Conservation (phyloP, 495 filamentous ascomycete genomes). For the Podospora sp. region DNA sequence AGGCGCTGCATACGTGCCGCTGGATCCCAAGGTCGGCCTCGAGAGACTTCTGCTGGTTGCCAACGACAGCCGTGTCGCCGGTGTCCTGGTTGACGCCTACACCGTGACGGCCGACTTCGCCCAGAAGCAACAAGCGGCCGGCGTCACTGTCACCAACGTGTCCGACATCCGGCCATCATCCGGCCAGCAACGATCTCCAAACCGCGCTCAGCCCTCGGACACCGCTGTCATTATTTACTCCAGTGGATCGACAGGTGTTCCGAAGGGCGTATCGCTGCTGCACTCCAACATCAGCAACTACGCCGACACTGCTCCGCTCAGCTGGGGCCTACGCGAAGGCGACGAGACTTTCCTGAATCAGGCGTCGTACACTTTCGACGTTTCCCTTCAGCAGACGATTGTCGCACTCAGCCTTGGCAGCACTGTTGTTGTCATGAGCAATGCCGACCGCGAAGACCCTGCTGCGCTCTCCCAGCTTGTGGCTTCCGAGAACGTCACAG, state of each 20-base stretch:
- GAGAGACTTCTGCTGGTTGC: slow-evolving; percentile 27
- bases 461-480: slow-evolving; percentile 30
- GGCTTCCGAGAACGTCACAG: slow-evolving; percentile 26
- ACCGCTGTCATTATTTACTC: slow-evolving; percentile 48
- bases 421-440: slow-evolving; percentile 26
- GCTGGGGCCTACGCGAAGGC: slow-evolving; percentile 5
- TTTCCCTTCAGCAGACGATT: slow-evolving; percentile 36
- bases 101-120: slow-evolving; percentile 36
- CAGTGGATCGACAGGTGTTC: slow-evolving; percentile 50
- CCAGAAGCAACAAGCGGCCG: slow-evolving; percentile 21
- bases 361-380: slow-evolving; percentile 34
- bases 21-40: slow-evolving; percentile 44
- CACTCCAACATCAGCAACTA: slow-evolving; percentile 30
- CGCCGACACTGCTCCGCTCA: slow-evolving; percentile 23
- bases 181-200: not conserved
- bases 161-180: not conserved
- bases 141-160: slow-evolving; percentile 9
- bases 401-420: slow-evolving; percentile 31
- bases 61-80: slow-evolving; percentile 20
- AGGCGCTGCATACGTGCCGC: slow-evolving; percentile 55
- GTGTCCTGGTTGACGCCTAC: slow-evolving; percentile 43
- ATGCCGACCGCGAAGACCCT: slow-evolving; percentile 28
- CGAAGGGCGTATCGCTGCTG: slow-evolving; percentile 49
- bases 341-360: slow-evolving; percentile 35
- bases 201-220: slow-evolving; percentile 11